Evolutionary conservation across 1,284 basidiomycete genomes (phyloP), one percentile per base, ranked within the genome.

Genomic region (Sporisorium iseilematis-ciliati): DNA sequence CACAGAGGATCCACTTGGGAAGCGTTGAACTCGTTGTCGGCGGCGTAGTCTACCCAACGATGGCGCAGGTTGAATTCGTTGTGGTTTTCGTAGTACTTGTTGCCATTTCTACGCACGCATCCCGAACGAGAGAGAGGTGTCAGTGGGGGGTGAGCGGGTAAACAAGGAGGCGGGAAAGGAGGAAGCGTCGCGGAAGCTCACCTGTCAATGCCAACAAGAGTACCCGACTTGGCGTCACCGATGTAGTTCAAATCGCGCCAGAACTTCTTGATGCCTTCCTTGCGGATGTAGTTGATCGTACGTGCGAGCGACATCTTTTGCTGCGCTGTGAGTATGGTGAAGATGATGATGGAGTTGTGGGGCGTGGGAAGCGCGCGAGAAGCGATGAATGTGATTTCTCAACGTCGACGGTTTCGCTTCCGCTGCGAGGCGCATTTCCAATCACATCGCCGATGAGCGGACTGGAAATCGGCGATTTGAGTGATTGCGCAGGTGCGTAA

Each of bases 81-180:
- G 35, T 78, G 68, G 72, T 84, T 81, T 57, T 84, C 83, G 77
- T 82, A 84, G 70, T 65, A 84, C 54, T 78, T 80, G 81, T 84
- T 84, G 54, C 83, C 83, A 38, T 82, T 82, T 26, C 74, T 75
- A 46, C 33, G 10, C 14, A 25, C 18, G n/a, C 38, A 14, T 35
- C 7, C 33, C 12, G 12, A 38, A 14, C 6, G 14, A 38, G 35
- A 33, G 12, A 38, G 14, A 10, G 35, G 6, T 16, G 35, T 38
- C 3, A 38, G 35, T 38, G 35, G 11, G 12, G 5, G 11, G n/a
- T n/a, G n/a, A n/a, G n/a, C n/a, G n/a, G n/a, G n/a, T n/a, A n/a
- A n/a, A n/a, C n/a, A 33, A 33, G 7, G 10, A 33, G 10, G 33
- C 12, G 33, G 10, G 33, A 38, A 14, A 38, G 35, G 12, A 38